Percentiles rank a stretch among this genome's conserved stretches.
phyloP scores from a whole-genome alignment of 768 basidiomycete genomes.

The Coprinopsis sp. region DNA sequence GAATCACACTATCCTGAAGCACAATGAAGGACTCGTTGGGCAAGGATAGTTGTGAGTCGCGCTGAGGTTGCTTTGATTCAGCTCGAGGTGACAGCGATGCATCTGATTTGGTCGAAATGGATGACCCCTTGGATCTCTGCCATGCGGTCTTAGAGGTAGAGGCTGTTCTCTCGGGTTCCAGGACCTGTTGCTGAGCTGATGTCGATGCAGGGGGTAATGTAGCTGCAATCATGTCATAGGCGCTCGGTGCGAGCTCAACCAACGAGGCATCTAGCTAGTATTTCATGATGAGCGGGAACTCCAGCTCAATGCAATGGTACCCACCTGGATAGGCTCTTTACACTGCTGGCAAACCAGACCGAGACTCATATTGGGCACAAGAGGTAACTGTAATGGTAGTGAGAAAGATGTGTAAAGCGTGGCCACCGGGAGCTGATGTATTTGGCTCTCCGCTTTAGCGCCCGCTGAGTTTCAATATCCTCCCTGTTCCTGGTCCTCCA shows the following conservation, averaged over 20 bases:
- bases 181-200: slow-evolving; percentile 19
- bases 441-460: too few species aligned
- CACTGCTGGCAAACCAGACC: slow-evolving; percentile 77
- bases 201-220: slow-evolving; percentile 51
- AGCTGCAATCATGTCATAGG: slow-evolving; percentile 78
- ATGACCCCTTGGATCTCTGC: slow-evolving; percentile 49
- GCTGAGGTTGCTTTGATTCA: slow-evolving; percentile 58
- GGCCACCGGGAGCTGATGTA: too few species aligned
- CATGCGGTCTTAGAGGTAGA: slow-evolving; percentile 57
- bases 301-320: slow-evolving; percentile 8
- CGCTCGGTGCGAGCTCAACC: slow-evolving; percentile 77
- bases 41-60: slow-evolving; percentile 40
- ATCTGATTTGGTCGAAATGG: slow-evolving; percentile 27
- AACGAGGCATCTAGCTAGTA: slow-evolving; percentile 85
- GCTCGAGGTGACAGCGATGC: slow-evolving; percentile 47
- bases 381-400: too few species aligned
- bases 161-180: slow-evolving; percentile 43
- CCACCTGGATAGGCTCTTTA: slow-evolving; percentile 84
- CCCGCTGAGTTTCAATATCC: too few species aligned
- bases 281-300: slow-evolving; percentile 12
- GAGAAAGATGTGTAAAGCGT: too few species aligned
- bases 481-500: too few species aligned
- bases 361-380: too few species aligned
- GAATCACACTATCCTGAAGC: slow-evolving; percentile 77
- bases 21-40: slow-evolving; percentile 91